Evolutionary conservation across 768 basidiomycete species (phyloP).

Genomic region (Russula earlei): DNA sequence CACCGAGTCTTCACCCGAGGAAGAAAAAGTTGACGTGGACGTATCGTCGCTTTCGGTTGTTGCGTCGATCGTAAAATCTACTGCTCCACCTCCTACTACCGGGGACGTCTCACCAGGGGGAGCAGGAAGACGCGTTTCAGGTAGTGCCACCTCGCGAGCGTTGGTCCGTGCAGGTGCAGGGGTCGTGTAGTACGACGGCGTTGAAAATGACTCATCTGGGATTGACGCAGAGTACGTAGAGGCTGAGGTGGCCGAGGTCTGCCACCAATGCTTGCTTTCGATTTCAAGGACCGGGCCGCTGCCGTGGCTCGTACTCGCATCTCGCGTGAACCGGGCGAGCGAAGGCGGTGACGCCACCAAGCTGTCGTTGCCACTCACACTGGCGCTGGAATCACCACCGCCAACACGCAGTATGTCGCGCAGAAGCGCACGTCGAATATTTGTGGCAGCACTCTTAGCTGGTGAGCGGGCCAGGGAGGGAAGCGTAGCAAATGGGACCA

Average conservation of each 20-base stretch:
- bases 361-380: conserved; percentile 21
- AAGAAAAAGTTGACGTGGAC: conserved; percentile 40
- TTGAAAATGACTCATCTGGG: background rate
- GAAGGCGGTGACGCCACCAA: conserved; percentile 64
- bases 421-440: conserved; percentile 58
- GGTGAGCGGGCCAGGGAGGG: conserved; percentile 53
- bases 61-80: background rate
- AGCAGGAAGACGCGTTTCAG: conserved; percentile 23
- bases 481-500: conserved; percentile 29
- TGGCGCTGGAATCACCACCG: conserved; percentile 50
- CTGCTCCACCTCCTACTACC: background rate
- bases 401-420: conserved; percentile 28
- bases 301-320: conserved; percentile 25
- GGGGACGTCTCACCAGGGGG: conserved; percentile 22
- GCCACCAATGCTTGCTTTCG: conserved; percentile 35
- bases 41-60: conserved; percentile 23
- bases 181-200: conserved; percentile 11
- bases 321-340: conserved; percentile 51
- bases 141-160: conserved; percentile 24
- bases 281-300: conserved; percentile 41
- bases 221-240: background rate
- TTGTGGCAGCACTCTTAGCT: conserved; percentile 56
- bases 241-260: background rate
- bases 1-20: conserved; percentile 43
- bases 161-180: background rate